Conservation (phyloP, 2,329 filamentous ascomycete genomes). For the Aspergillus pseudoviridinutans region DNA sequence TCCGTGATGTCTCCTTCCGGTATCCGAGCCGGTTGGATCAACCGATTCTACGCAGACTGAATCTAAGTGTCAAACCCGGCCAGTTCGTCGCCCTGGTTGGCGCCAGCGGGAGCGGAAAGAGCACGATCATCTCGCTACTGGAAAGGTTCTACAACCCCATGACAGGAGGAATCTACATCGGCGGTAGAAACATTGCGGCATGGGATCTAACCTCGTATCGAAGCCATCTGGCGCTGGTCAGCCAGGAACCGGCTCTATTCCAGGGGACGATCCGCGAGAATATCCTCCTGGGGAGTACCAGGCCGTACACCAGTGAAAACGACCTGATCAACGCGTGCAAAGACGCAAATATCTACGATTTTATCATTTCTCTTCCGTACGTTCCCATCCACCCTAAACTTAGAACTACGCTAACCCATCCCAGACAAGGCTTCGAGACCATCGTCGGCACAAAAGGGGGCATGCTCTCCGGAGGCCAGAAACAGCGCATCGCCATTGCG, state of each 20-base stretch:
- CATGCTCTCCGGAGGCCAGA: conserved; percentile 85
- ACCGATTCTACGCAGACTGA: conserved; percentile 79
- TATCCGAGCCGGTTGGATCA: conserved; percentile 90
- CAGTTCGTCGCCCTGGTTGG: conserved; percentile 72
- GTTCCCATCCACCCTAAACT: conserved; percentile 20
- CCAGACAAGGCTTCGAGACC: conserved; percentile 72
- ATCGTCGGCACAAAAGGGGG: conserved; percentile 82
- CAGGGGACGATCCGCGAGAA: conserved; percentile 90
- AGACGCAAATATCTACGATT: conserved; percentile 90
- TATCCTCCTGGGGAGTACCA: conserved; percentile 71
- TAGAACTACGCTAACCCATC: conserved; percentile 3
- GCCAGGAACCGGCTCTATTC: conserved; percentile 91
- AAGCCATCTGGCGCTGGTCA: conserved; percentile 77
- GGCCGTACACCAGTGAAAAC: conserved; percentile 65
- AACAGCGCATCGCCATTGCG: conserved; percentile 91
- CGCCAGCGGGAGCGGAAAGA: conserved; percentile 89
- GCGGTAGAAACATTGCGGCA: conserved; percentile 74
- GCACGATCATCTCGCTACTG: conserved; percentile 83
- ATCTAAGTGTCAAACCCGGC: conserved; percentile 48
- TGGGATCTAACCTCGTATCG: conserved; percentile 87
- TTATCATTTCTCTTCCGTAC: conserved; percentile 77
- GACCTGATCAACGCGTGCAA: conserved; percentile 74
- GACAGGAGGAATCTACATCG: conserved; percentile 73
- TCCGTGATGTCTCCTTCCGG: conserved; percentile 87
- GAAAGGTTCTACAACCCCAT: conserved; percentile 94